Base-by-base conservation (phyloP, 2,329 filamentous ascomycete genomes). In the Aspergillus fumigatiaffinis region DNA sequence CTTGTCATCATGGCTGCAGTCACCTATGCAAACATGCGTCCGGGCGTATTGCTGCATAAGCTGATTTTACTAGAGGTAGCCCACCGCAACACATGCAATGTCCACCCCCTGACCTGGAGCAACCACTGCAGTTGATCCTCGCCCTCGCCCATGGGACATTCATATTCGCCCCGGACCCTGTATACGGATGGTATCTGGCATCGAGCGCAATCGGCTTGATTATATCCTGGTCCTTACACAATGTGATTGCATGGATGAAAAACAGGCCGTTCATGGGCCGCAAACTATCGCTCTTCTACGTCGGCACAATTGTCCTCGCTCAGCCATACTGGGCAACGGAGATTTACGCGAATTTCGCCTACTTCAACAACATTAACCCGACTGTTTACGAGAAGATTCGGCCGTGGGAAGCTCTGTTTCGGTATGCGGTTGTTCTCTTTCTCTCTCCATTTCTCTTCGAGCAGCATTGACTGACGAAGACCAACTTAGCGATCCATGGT, bases 231-330 rank as follows among this genome's bases (percentile, higher is more conserved):
- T 79, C 77, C 17, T 71, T 88, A 4, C 86, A 88, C 70, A 88
- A 88, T 61, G 77, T 87, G 60, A 84, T 88, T 56, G 80, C 85
- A 0, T 88, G 85, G 85, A 81, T 88, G 71, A 88, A 88, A 70
- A 85, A 82, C 59, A 80, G 79, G 51, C 85, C 85, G 0, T 87
- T 87, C 63, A 73, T 87, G 6, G 76, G 76, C 3, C 76, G 72
- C 35, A 71, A 75, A 4, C 77, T 79, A 44, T 84, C 79, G 50
- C 66, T 74, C 9, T 68, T 86, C 54, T 88, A 86, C 64, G 84
- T 88, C 50, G 74, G 76, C 50, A 86, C 82, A 0, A 77, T 87
- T 47, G 72, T 83, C 10, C 72, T 86, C 2, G 84, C 78, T 5
- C 83, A 86, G 60, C 83, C 84, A 0, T 87, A 87, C 64, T 87